Evolutionary conservation across 805 yeast species (phyloP).

Genomic region (Ogataea pignaliae): DNA sequence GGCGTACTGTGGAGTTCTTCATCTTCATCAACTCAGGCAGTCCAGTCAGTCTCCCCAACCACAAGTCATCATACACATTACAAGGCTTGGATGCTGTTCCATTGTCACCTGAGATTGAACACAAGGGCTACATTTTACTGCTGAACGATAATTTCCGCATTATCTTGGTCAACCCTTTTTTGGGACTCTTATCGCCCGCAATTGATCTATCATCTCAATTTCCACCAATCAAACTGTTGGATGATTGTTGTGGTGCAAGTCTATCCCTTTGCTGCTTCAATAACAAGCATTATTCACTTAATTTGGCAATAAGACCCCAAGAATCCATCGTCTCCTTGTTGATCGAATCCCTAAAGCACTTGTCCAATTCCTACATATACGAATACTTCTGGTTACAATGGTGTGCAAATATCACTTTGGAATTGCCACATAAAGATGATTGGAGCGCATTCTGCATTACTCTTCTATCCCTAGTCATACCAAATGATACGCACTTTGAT

Average conservation of each 20-base stretch:
- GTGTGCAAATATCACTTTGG: conserved; percentile 48
- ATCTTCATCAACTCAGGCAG: conserved; percentile 37
- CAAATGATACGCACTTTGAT: conserved; percentile 33
- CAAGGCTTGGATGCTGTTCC: conserved; percentile 36
- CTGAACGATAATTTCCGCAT: conserved; percentile 34
- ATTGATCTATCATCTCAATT: conserved; percentile 23
- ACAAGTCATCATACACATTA: conserved; percentile 18
- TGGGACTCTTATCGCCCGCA: conserved; percentile 40
- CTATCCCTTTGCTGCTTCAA: conserved; percentile 20
- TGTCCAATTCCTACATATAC: conserved; percentile 54
- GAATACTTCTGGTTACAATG: conserved; percentile 60
- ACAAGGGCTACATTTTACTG: conserved; percentile 43
- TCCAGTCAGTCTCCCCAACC: conserved; percentile 23
- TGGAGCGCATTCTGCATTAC: conserved; percentile 59
- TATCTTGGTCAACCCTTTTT: conserved; percentile 51
- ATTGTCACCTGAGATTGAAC: conserved; percentile 26
- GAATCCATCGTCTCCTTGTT: conserved; percentile 40
- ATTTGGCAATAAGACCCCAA: conserved; percentile 41
- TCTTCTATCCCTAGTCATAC: conserved; percentile 45
- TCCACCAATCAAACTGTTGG: conserved; percentile 19
- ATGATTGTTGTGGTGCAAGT: conserved; percentile 20
- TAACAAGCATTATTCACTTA: conserved; percentile 25
- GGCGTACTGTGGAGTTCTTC: conserved; percentile 44
- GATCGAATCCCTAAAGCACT: conserved; percentile 44
- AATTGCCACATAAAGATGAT: conserved; percentile 39